Base-by-base conservation (phyloP, 1,284 basidiomycete species). In the Stereum hirsutum region DNA sequence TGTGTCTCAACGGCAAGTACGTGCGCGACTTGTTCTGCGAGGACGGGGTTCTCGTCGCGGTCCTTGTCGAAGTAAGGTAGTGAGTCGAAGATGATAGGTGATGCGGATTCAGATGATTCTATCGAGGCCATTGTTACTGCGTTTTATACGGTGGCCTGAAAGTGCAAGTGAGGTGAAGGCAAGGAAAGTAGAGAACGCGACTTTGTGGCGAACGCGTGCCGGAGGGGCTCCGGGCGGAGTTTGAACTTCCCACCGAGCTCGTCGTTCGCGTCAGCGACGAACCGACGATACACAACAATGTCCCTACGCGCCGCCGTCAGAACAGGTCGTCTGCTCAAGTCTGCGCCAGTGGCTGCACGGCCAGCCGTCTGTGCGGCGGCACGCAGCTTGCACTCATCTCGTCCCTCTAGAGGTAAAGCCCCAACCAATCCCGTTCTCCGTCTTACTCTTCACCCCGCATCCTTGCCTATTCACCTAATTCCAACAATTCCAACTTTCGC, bases 61-160 rank as follows among this genome's bases (percentile, higher is more conserved):
- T 97, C 92, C 58, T 90, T 86, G 67, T 98, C 94, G 57, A 90
- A 93, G 66, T 97, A 97, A 11, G 94, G 91, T 46, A 96, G 72
- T 19, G 91, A 89, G 63, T 96, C 93, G 52, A 91, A 77, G 44
- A 64, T 26, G 31, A 36, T 41, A 23, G 43, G 23, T 43, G 39
- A 48, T 26, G 39, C n/a, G n/a, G n/a, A n/a, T n/a, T n/a, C n/a
- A n/a, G n/a, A n/a, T n/a, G n/a, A n/a, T n/a, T n/a, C n/a, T n/a
- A n/a, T n/a, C n/a, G n/a, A n/a, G n/a, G n/a, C n/a, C n/a, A n/a
- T n/a, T n/a, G n/a, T n/a, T n/a, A n/a, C n/a, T n/a, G n/a, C n/a
- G n/a, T n/a, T n/a, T n/a, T n/a, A n/a, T n/a, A n/a, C n/a, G n/a
- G n/a, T n/a, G n/a, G n/a, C n/a, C n/a, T n/a, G n/a, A n/a, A n/a